Evolutionary conservation across 2,329 filamentous ascomycete species (phyloP), one percentile per base, ranked within the genome.

Genomic region (Colletotrichum sp.): DNA sequence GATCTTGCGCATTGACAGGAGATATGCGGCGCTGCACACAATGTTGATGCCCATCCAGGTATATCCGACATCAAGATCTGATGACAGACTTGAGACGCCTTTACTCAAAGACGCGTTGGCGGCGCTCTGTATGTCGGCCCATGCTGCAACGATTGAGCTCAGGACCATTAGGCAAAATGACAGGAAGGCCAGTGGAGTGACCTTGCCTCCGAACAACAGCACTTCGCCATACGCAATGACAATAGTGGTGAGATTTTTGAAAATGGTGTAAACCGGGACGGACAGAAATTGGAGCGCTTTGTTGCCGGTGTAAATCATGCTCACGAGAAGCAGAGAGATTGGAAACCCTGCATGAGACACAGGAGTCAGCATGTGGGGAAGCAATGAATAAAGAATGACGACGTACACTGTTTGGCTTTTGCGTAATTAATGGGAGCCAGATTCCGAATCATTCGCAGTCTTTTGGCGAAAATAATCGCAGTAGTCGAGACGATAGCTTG

Each of bases 241-340:
- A 81, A 99, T 99, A 85, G 98, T 99, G 77, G 97, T 99, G 89
- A 99, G 87, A 88, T 99, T 99, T 91, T 99, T 99, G 91, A 99
- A 99, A 84, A 99, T 99, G 70, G 97, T 99, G 88, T 99, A 99
- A 28, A 99, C 97, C 30, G 97, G 97, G 72, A 99, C 98, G 36
- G 96, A 98, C 76, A 99, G 94, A 86, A 93, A 99, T 87, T 98
- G 96, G 60, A 99, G 92, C 24, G 97, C 96, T 89, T 98, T 98
- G 82, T 95, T 97, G 82, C 95, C 93, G 71, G 97, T 99, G 88
- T 99, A 99, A 86, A 99, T 99, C 97, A 99, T 99, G 84, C 96
- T 96, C 83, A 99, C 97, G 78, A 99, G 93, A 78, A 99, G 94
- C 71, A 98, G 89, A 73, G 97, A 98, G 81, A 99, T 95, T 65